Conservation (phyloP, 2,329 filamentous ascomycete genomes). For the Stenocarpella maydis region DNA sequence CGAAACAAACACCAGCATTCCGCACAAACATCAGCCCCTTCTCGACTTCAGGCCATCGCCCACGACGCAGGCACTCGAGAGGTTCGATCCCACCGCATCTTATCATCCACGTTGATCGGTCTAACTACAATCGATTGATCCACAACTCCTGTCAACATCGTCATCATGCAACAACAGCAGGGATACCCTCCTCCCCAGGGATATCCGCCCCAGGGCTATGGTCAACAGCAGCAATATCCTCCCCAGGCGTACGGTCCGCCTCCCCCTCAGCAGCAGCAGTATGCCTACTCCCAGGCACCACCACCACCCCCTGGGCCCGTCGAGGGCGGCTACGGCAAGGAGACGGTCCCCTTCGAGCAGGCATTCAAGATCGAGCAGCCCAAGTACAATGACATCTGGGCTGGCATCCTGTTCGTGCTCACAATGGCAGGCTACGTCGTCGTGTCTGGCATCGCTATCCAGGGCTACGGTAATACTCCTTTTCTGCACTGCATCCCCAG, state of each 20-base stretch:
- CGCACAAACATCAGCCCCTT: background rate
- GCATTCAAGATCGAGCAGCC: conserved; percentile 82
- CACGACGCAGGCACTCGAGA: background rate
- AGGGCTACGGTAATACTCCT: conserved; percentile 68
- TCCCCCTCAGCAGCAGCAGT: conserved; percentile 23
- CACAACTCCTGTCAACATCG: background rate
- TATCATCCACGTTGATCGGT: background rate
- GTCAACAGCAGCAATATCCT: conserved; percentile 24
- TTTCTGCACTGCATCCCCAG: background rate
- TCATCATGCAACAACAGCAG: conserved; percentile 26
- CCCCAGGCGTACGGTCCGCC: conserved; percentile 23
- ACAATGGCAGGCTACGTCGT: conserved; percentile 70
- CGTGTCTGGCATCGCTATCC: conserved; percentile 78
- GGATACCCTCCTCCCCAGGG: conserved; percentile 18
- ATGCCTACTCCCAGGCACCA: conserved; percentile 30
- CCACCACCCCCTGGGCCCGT: conserved; percentile 31
- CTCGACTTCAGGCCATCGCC: background rate
- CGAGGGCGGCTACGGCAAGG: conserved; percentile 38
- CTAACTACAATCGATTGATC: background rate
- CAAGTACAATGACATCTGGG: conserved; percentile 94
- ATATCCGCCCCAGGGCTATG: conserved; percentile 28
- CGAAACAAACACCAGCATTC: conserved; percentile 27
- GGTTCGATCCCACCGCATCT: background rate
- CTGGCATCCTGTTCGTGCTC: conserved; percentile 68
- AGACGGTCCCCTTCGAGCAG: conserved; percentile 74